Evolutionary conservation across 2,329 filamentous ascomycete genomes (phyloP), one percentile per base, ranked within the genome.

Genomic region (Epichloe elymi): DNA sequence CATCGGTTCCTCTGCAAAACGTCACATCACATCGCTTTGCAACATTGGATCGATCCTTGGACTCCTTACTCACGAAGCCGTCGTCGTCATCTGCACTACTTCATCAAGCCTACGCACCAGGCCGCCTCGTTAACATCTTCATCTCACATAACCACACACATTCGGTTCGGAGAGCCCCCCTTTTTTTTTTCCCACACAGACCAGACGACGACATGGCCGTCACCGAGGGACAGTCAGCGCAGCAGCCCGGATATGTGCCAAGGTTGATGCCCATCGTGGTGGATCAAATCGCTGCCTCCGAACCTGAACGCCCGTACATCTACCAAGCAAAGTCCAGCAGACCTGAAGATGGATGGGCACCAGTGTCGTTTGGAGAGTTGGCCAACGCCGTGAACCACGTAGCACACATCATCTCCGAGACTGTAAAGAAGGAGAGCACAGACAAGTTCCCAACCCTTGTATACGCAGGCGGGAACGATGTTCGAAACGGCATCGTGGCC

Each of bases 301-400:
- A 63, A 2, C 61, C 61, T 1, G 33, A 47, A 5, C 72, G 69
- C 36, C 44, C 68, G 6, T 64, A 67, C 4, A 66, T 70, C 54
- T 72, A 70, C 52, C 46, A 68, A 11, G 47, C 66, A 5, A 68
- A 57, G 42, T 57, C 58, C 1, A 56, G 49, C 20, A 55, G 56
- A 3, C 52, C 56, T 3, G 50, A 52, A 17, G 56, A 63, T 14
- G 65, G 63, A 0, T 68, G 63, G 50, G 54, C 53, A 12, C 57
- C 63, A 8, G 53, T 68, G 15, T 60, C 56, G 3, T 62, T 60
- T 20, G 50, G 49, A 4, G 53, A 55, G 4, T 51, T 66, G 26
- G 57, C 62, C n/a, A 54, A 58, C 26, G 65, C 63, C 7, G 57
- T 67, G 14, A 59, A 68, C 53, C 58, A 63, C 4, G 58, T 55